Conservation (phyloP, 768 basidiomycete genomes). For the Cytidiella melzeri region DNA sequence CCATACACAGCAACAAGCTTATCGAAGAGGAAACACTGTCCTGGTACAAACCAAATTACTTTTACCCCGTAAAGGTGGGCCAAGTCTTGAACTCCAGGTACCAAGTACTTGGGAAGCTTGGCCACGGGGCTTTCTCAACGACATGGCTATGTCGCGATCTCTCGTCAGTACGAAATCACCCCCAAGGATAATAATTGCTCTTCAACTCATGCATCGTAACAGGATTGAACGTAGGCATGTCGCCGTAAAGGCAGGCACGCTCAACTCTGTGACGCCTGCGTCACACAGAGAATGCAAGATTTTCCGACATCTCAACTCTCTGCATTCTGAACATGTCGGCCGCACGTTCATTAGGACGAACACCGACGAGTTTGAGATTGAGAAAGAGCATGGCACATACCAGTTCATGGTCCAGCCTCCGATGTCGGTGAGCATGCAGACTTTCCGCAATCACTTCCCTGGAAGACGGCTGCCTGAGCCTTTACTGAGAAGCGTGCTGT, state of each 20-base stretch:
- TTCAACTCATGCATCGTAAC: background rate
- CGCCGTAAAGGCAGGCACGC: background rate
- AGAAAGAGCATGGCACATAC: background rate
- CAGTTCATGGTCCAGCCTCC: background rate
- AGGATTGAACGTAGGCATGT: background rate
- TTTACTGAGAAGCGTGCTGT: background rate
- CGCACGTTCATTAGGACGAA: background rate
- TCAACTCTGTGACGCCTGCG: background rate
- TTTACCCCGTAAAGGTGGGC: conserved; percentile 29
- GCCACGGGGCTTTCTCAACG: conserved; percentile 25
- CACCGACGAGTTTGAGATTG: background rate
- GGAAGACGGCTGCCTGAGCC: background rate
- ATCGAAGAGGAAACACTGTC: conserved; percentile 25
- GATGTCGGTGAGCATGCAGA: background rate
- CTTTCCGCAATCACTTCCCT: background rate
- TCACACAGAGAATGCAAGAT: background rate
- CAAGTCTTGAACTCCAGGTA: conserved; percentile 26
- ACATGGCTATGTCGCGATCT: conserved; percentile 20
- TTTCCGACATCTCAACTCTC: background rate
- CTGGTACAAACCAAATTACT: conserved; percentile 17
- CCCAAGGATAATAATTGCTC: no score
- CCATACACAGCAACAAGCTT: background rate
- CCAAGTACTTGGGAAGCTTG: conserved; percentile 29
- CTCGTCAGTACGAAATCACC: background rate
- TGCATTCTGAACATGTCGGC: background rate